phyloP scores from a whole-genome alignment of 805 yeast species.

The Lachancea quebecensis region DNA sequence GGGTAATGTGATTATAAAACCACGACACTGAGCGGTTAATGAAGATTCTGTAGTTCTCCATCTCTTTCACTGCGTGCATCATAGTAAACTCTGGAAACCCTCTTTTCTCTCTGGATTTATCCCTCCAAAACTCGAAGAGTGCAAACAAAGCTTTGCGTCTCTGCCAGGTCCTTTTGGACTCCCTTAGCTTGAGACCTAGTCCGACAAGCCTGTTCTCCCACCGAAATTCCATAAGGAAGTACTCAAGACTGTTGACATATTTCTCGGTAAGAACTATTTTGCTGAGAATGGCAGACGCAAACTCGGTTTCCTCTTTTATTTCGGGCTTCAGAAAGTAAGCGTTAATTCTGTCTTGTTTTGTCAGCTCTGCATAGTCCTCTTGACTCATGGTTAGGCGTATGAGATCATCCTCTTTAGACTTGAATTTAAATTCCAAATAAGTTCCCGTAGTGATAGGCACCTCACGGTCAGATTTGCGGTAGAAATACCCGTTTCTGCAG shows the following conservation, averaged over 20 bases:
- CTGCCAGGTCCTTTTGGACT: constrained; percentile 34
- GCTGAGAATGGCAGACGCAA: constrained; percentile 22
- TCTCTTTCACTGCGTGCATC: constrained; percentile 32
- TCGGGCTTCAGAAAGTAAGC: constrained; percentile 26
- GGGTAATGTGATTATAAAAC: constrained; percentile 33
- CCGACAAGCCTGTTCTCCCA: constrained; percentile 33
- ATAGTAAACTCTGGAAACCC: constrained; percentile 24
- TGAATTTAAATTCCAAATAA: constrained; percentile 28
- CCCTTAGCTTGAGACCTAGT: constrained; percentile 27
- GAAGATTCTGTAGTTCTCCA: constrained; percentile 32
- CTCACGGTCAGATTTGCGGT: constrained; percentile 21
- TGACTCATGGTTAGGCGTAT: constrained; percentile 16
- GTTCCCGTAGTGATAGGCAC: constrained; percentile 28
- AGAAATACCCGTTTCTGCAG: constrained; percentile 29
- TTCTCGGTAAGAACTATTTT: constrained; percentile 28
- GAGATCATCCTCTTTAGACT: constrained; percentile 27
- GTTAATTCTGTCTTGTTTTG: constrained; percentile 25
- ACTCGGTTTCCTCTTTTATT: constrained; percentile 25
- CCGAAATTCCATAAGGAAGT: constrained; percentile 31
- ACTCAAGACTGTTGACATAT: constrained; percentile 31
- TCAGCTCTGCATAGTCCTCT: constrained; percentile 15
- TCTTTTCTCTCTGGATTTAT: constrained; percentile 30
- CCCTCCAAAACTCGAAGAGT: constrained; percentile 33
- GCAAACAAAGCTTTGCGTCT: constrained; percentile 32
- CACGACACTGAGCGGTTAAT: constrained; percentile 33